A percentile compares a stretch with the other conserved stretches of the same genome.
phyloP scores from a whole-genome alignment of 1,284 basidiomycete species.

The Trichosporon sp. region DNA sequence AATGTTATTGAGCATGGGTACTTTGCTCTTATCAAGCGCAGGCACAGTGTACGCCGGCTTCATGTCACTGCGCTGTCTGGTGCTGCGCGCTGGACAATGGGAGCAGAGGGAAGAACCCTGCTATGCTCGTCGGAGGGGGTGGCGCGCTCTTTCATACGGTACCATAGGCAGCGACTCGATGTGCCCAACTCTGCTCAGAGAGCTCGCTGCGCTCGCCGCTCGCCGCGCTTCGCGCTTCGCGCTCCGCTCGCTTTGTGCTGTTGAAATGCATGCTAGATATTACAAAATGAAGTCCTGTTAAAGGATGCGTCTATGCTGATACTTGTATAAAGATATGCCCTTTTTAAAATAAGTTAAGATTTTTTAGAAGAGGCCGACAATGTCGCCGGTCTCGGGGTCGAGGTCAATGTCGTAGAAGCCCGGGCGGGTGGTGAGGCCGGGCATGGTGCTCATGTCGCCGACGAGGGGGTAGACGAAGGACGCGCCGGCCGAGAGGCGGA shows the following conservation, averaged over 20 bases:
- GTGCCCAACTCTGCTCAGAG: neutral
- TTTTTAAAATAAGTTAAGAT: no score
- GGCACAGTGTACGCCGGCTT: no score
- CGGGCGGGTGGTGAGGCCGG: slow-evolving; percentile 87
- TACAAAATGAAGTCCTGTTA: neutral
- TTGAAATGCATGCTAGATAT: neutral
- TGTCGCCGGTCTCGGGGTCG: slow-evolving; percentile 47
- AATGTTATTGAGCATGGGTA: no score
- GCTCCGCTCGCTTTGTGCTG: neutral
- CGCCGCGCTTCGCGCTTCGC: neutral
- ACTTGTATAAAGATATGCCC: no score
- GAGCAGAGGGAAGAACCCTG: no score
- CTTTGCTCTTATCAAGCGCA: no score
- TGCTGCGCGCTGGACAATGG: no score
- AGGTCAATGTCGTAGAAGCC: slow-evolving; percentile 56
- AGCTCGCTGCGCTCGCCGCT: neutral
- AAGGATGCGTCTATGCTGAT: neutral
- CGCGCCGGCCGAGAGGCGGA: slow-evolving; percentile 85
- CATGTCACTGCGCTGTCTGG: no score
- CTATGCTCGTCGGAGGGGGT: no score
- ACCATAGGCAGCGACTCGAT: no score
- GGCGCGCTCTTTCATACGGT: no score
- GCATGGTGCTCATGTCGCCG: slow-evolving; percentile 96
- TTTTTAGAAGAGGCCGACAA: slow-evolving; percentile 48
- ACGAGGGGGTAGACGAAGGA: slow-evolving; percentile 93